phyloP scores from a whole-genome alignment of 345 rosid genomes.

The Isatis tinctoria region DNA sequence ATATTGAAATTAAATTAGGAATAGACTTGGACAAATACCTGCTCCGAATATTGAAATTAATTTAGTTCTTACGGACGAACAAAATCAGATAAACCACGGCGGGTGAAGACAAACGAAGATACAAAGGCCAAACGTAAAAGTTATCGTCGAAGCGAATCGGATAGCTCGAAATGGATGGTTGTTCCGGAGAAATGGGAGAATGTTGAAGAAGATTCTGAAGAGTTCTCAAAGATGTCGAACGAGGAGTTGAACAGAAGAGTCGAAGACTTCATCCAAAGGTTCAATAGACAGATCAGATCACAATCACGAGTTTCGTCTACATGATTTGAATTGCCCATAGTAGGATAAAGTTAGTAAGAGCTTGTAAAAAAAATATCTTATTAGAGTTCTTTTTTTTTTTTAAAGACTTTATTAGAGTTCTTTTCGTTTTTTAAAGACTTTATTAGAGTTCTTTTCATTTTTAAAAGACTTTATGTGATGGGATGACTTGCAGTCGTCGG shows the following conservation, averaged over 20 bases:
- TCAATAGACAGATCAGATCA: slow-evolving; percentile 54
- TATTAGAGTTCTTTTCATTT: no score
- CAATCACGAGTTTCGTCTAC: slow-evolving; percentile 34
- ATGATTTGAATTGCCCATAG: not conserved
- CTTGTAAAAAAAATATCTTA: no score
- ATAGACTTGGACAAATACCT: not conserved
- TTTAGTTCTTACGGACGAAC: slow-evolving; percentile 31
- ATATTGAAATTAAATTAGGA: not conserved
- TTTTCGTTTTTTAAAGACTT: no score
- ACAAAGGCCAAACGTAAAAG: slow-evolving; percentile 11
- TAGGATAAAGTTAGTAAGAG: not conserved
- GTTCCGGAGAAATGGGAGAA: slow-evolving; percentile 26
- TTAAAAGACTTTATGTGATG: no score
- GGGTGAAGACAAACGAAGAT: not conserved
- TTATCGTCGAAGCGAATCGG: slow-evolving; percentile 23
- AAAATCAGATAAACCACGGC: slow-evolving; percentile 35
- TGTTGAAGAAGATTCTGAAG: slow-evolving; percentile 39
- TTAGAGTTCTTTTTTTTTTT: not conserved
- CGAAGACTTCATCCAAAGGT: slow-evolving; percentile 66
- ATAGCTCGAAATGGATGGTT: slow-evolving; percentile 29
- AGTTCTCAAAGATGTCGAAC: slow-evolving; percentile 61
- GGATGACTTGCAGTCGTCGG: slow-evolving; percentile 15
- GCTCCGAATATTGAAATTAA: no score
- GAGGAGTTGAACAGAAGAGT: slow-evolving; percentile 69
- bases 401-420: no score